Conservation (phyloP, 1,139 yeast species). For the Kazachstania sp. region DNA sequence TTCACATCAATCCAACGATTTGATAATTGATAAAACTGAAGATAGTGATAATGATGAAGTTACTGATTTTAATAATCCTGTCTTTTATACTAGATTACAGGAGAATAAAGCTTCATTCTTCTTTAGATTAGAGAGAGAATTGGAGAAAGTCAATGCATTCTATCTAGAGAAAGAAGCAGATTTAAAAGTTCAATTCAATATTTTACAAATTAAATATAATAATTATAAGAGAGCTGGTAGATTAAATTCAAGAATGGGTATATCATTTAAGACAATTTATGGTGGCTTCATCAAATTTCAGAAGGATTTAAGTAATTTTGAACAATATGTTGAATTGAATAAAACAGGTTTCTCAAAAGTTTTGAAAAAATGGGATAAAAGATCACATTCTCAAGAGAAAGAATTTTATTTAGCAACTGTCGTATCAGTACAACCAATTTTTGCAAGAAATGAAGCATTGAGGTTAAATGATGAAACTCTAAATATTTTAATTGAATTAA, state of each 20-base stretch:
- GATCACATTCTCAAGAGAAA: slow-evolving; percentile 89
- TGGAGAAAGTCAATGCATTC: slow-evolving; percentile 86
- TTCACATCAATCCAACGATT: slow-evolving; percentile 1
- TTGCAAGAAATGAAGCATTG: slow-evolving; percentile 81
- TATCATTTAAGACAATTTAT: slow-evolving; percentile 57
- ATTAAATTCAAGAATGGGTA: slow-evolving; percentile 43
- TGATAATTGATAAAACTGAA: not conserved
- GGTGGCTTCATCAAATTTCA: slow-evolving; percentile 87
- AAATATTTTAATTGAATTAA: slow-evolving; percentile 64
- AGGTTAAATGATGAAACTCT: slow-evolving; percentile 60
- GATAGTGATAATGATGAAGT: slow-evolving; percentile 28
- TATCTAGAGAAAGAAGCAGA: slow-evolving; percentile 88
- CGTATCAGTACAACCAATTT: slow-evolving; percentile 92
- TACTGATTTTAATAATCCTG: slow-evolving; percentile 4
- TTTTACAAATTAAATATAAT: slow-evolving; percentile 62
- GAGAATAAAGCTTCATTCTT: slow-evolving; percentile 91
- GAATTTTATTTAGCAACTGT: slow-evolving; percentile 87
- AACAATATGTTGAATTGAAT: slow-evolving; percentile 87
- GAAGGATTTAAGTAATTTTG: slow-evolving; percentile 76
- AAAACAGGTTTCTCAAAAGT: slow-evolving; percentile 95
- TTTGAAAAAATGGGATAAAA: slow-evolving; percentile 93
- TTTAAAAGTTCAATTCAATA: slow-evolving; percentile 65
- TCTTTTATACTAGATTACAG: slow-evolving; percentile 54
- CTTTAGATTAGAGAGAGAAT: slow-evolving; percentile 84
- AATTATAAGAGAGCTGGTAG: slow-evolving; percentile 43